Evolutionary conservation across 495 filamentous ascomycete genomes (phyloP).

Genomic region (Xanthoparmelia taractica): DNA sequence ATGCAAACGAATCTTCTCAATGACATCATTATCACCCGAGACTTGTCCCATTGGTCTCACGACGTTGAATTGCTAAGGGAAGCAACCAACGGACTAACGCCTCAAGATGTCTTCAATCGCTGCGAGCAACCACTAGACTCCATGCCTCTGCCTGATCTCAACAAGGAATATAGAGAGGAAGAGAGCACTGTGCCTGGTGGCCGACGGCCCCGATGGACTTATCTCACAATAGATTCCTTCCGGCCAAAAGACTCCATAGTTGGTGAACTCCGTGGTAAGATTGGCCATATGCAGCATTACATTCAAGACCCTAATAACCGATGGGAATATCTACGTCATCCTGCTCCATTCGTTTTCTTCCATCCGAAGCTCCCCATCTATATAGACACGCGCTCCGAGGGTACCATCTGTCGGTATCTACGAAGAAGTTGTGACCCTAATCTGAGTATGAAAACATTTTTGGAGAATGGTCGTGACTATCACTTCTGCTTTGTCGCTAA

Average conservation of each 20-base stretch:
- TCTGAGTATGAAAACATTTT: slow-evolving; percentile 67
- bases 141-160: slow-evolving; percentile 43
- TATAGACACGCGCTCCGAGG: slow-evolving; percentile 81
- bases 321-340: slow-evolving; percentile 68
- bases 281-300: slow-evolving; percentile 74
- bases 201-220: slow-evolving; percentile 57
- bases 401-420: slow-evolving; percentile 73
- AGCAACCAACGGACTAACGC: slow-evolving; percentile 36
- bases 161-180: slow-evolving; percentile 42
- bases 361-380: slow-evolving; percentile 75
- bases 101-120: slow-evolving; percentile 44
- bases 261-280: slow-evolving; percentile 78
- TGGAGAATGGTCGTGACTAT: slow-evolving; percentile 67
- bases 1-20: slow-evolving; percentile 60
- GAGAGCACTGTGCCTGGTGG: slow-evolving; percentile 37
- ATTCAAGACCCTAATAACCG: slow-evolving; percentile 62
- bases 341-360: slow-evolving; percentile 80
- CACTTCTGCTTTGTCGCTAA: slow-evolving; percentile 85
- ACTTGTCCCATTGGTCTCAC: slow-evolving; percentile 64
- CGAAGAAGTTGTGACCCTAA: slow-evolving; percentile 87
- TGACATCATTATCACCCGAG: slow-evolving; percentile 57
- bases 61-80: slow-evolving; percentile 46
- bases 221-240: slow-evolving; percentile 54
- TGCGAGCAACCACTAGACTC: slow-evolving; percentile 48
- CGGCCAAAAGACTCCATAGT: slow-evolving; percentile 62